A percentile compares a stretch with the other conserved stretches of the same genome.
phyloP scores from a whole-genome alignment of 495 filamentous ascomycete genomes.

The Pyrenula massariospora region DNA sequence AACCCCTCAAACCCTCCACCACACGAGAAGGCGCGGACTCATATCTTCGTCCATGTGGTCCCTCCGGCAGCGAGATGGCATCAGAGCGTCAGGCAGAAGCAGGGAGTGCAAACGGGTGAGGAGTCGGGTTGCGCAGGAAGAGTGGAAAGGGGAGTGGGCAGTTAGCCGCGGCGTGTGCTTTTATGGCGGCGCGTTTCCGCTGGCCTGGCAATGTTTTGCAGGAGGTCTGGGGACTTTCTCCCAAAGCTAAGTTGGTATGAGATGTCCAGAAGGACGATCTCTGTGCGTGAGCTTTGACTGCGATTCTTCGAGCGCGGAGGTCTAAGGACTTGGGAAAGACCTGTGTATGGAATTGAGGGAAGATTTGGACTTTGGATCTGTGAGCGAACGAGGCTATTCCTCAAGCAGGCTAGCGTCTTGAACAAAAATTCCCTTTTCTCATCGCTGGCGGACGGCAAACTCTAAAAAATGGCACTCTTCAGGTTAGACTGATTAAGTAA shows the following conservation, averaged over 20 bases:
- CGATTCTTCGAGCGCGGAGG: constrained; percentile 99
- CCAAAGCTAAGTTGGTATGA: constrained; percentile 58
- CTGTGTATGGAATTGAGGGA: too few species aligned
- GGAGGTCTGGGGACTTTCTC: constrained; percentile 99
- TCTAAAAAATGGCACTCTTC: too few species aligned
- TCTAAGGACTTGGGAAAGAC: too few species aligned
- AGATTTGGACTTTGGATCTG: too few species aligned
- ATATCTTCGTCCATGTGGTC: constrained; percentile 71
- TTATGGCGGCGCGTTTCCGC: constrained; percentile 99
- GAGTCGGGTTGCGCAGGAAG: constrained; percentile 10
- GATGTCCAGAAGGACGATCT: constrained; percentile 33
- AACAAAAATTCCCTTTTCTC: too few species aligned
- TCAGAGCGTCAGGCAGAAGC: constrained; percentile 5
- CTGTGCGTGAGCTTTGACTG: constrained; percentile 98
- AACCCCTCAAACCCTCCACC: constrained; percentile 26
- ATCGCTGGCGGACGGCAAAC: too few species aligned
- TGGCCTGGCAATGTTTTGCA: constrained; percentile 40
- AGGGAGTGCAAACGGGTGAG: constrained; percentile 27
- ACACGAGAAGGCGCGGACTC: constrained; percentile 50
- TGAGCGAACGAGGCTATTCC: too few species aligned
- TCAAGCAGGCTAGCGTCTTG: too few species aligned
- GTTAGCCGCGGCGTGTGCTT: constrained; percentile 76
- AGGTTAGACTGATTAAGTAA: too few species aligned
- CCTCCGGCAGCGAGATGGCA: constrained; percentile 16
- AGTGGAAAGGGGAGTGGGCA: constrained; percentile 37